Conservation (phyloP, 192 early-diverging fungal genomes). For the Backusella luteola region DNA sequence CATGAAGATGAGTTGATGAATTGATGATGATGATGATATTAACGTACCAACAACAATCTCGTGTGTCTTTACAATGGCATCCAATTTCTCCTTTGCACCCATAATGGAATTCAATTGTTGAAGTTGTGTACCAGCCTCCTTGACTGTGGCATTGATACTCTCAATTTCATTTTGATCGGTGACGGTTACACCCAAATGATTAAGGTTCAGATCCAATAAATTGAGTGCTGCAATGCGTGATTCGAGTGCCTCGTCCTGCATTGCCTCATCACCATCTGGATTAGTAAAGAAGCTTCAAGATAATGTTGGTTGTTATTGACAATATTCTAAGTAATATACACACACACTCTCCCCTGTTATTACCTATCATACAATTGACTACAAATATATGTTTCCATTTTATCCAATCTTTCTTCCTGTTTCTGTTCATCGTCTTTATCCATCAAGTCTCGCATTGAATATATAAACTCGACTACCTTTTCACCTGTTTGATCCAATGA, state of each 20-base stretch:
- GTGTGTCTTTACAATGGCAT: constrained; percentile 39
- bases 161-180: constrained; percentile 36
- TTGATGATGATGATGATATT: too few relatives aligned
- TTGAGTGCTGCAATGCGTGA: constrained; percentile 69
- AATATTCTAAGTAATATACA: too few relatives aligned
- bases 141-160: constrained; percentile 41
- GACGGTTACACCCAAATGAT: constrained; percentile 56
- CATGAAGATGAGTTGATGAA: too few relatives aligned
- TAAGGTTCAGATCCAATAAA: constrained; percentile 54
- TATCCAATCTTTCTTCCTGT: constrained; percentile 45
- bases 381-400: constrained; percentile 47
- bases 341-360: too few relatives aligned
- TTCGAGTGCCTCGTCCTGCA: constrained; percentile 60
- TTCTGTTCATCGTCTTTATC: neutral
- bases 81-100: constrained; percentile 45
- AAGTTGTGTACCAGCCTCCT: constrained; percentile 39
- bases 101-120: constrained; percentile 39
- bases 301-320: too few relatives aligned
- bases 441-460: constrained; percentile 22
- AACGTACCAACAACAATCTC: constrained; percentile 33
- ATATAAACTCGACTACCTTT: constrained; percentile 9
- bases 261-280: constrained; percentile 49
- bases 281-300: constrained; percentile 32
- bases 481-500: constrained; percentile 15
- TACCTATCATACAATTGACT: constrained; percentile 43